Evolutionary conservation across 2,329 filamentous ascomycete species (phyloP).

Genomic region (Blumeriella jaapii): DNA sequence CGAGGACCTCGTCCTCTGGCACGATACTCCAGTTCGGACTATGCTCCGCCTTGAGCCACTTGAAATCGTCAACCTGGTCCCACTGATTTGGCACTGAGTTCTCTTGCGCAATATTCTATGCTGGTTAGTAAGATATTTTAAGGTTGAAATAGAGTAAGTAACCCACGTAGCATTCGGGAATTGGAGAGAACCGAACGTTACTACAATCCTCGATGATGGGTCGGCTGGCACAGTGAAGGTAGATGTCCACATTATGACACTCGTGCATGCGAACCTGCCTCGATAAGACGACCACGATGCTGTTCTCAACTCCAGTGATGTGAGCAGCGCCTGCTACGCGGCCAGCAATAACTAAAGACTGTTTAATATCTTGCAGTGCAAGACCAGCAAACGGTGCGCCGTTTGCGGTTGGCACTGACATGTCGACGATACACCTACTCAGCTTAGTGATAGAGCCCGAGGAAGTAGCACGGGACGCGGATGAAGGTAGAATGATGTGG

Average conservation of each 20-base stretch:
- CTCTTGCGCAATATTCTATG: conserved; percentile 18
- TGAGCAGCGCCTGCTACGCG: conserved; percentile 72
- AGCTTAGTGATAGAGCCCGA: conserved; percentile 65
- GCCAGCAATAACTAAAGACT: conserved; percentile 66
- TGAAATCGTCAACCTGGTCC: conserved; percentile 93
- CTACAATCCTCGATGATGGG: conserved; percentile 91
- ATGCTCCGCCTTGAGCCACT: conserved; percentile 78
- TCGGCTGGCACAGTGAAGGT: conserved; percentile 68
- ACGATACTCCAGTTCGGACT: conserved; percentile 83
- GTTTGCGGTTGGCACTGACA: conserved; percentile 54
- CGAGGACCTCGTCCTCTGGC: conserved; percentile 44
- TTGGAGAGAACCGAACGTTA: conserved; percentile 64
- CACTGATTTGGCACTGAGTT: conserved; percentile 52
- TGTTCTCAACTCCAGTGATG: conserved; percentile 62
- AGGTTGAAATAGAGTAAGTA: neutral
- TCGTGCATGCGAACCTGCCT: conserved; percentile 92
- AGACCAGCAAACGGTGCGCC: conserved; percentile 59
- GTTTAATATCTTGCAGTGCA: conserved; percentile 55
- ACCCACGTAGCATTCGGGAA: conserved; percentile 60
- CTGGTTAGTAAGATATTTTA: conserved; percentile 6
- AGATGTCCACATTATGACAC: conserved; percentile 69
- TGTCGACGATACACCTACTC: conserved; percentile 63
- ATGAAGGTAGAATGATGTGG: conserved; percentile 66
- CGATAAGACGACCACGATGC: conserved; percentile 66
- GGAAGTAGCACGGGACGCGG: conserved; percentile 58